Evolutionary conservation across 169 alveolate species (phyloP).

Genomic region (Plasmodium inui): DNA sequence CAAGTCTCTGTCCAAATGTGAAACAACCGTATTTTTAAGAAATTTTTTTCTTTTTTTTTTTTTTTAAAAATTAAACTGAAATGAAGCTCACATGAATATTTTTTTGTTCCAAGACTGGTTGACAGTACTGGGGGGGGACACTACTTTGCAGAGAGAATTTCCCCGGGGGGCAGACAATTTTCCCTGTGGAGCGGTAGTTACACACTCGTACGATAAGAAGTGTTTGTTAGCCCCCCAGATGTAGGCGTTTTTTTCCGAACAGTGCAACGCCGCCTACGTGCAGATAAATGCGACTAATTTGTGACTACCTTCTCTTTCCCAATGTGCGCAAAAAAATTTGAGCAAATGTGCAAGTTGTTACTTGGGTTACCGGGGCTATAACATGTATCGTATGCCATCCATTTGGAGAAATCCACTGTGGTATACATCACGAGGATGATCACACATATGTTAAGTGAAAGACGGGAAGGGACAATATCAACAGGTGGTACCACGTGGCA

Average conservation of each 20-base stretch:
- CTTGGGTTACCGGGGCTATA: background rate
- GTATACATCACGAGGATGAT: background rate
- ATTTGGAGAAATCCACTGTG: background rate
- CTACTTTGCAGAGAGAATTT: background rate
- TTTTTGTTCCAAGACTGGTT: conserved; percentile 24
- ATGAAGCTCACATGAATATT: conserved; percentile 30
- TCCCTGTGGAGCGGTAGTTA: background rate
- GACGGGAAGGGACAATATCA: background rate
- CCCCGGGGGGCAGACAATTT: background rate
- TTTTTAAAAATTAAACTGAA: conserved; percentile 50
- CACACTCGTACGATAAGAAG: background rate
- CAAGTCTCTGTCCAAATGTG: conserved; percentile 18
- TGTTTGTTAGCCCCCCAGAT: background rate
- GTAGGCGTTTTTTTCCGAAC: background rate
- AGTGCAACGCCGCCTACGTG: no score
- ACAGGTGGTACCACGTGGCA: background rate
- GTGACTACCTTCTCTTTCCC: background rate
- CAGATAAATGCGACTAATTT: no score
- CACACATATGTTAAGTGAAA: background rate
- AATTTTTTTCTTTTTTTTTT: background rate
- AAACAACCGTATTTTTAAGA: conserved; percentile 35
- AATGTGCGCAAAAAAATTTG: background rate
- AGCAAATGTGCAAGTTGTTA: background rate
- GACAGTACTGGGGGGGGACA: background rate
- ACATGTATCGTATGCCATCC: background rate